These are phyloP conservation scores for Apiotrichum akiyoshidainum DNA, from an alignment of 1,284 basidiomycete species.

Conservation along the genomic window DNA sequence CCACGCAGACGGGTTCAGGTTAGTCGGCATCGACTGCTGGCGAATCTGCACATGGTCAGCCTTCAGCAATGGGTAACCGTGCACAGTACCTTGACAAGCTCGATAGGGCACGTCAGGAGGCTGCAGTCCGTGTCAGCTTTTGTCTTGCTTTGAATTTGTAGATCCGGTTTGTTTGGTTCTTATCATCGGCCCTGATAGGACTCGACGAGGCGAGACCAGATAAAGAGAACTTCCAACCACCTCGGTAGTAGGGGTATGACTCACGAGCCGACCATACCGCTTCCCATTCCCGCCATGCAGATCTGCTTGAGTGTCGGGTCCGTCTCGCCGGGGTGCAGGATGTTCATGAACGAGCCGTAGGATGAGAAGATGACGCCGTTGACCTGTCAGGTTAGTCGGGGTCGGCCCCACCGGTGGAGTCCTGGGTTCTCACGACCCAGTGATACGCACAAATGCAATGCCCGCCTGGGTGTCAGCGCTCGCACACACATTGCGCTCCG, in stretches of 20 bases:
- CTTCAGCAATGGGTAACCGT: background rate
- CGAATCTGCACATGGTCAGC: conserved; percentile 55
- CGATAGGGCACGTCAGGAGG: conserved; percentile 72
- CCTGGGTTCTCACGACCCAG: no score
- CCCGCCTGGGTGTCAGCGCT: conserved; percentile 35
- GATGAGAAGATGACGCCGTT: conserved; percentile 51
- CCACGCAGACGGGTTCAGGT: conserved; percentile 52
- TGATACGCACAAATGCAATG: conserved; percentile 42
- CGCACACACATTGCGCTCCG: no score
- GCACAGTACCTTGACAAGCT: conserved; percentile 63
- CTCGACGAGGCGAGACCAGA: background rate
- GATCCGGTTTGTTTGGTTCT: background rate
- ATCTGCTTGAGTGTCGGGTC: conserved; percentile 57
- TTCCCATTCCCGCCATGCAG: conserved; percentile 69
- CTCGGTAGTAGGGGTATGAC: conserved; percentile 34
- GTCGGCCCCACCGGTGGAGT: no score
- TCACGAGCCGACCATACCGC: conserved; percentile 71
- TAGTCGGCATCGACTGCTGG: conserved; percentile 58
- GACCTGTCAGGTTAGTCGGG: conserved; percentile 30
- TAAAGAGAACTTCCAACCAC: background rate
- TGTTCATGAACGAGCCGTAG: conserved; percentile 48
- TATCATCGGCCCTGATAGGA: background rate
- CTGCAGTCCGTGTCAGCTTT: conserved; percentile 49
- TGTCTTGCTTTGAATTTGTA: background rate
- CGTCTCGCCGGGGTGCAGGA: conserved; percentile 26